A percentile compares a stretch with the other conserved stretches of the same genome.
Evolutionary conservation across 164 flowering plant genomes (phyloP).

Genomic region (Houttuynia cordata): DNA sequence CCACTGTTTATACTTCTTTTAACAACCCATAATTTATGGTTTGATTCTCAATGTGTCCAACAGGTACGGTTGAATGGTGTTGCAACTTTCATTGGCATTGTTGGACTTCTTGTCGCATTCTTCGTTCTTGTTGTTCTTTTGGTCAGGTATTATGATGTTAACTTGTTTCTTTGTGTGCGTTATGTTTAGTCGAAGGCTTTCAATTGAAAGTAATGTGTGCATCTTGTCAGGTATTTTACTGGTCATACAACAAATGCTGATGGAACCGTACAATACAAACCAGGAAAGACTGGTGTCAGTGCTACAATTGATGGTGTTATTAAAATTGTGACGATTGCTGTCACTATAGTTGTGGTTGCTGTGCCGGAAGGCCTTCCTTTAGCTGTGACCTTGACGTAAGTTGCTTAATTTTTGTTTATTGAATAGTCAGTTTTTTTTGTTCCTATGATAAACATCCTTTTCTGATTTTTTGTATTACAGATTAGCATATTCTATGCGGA

Average conservation of each 20-base stretch:
- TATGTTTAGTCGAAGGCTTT: neutral
- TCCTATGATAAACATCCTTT: neutral
- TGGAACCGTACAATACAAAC: slow-evolving; percentile 29
- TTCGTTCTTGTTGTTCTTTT: slow-evolving; percentile 63
- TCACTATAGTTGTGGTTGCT: slow-evolving; percentile 96
- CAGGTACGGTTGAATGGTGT: slow-evolving; percentile 95
- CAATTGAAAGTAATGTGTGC: neutral
- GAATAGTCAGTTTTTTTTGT: neutral
- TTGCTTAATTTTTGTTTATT: slow-evolving; percentile 1
- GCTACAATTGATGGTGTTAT: slow-evolving; percentile 62
- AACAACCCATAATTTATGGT: neutral
- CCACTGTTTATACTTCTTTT: neutral
- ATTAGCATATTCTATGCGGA: slow-evolving; percentile 96
- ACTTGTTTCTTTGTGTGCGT: neutral
- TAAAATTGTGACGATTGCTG: slow-evolving; percentile 79
- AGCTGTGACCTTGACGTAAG: slow-evolving; percentile 96
- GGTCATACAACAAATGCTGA: slow-evolving; percentile 46
- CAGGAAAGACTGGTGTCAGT: slow-evolving; percentile 45
- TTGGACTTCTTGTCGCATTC: slow-evolving; percentile 72
- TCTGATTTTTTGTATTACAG: slow-evolving; percentile 23
- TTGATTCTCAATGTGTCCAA: slow-evolving; percentile 3
- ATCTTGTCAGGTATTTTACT: slow-evolving; percentile 57
- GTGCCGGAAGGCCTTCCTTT: slow-evolving; percentile 99
- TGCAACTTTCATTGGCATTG: slow-evolving; percentile 86
- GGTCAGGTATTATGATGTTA: slow-evolving; percentile 30